Conservation (phyloP, 257 asterid species). For the Solanum infundibuliforme region DNA sequence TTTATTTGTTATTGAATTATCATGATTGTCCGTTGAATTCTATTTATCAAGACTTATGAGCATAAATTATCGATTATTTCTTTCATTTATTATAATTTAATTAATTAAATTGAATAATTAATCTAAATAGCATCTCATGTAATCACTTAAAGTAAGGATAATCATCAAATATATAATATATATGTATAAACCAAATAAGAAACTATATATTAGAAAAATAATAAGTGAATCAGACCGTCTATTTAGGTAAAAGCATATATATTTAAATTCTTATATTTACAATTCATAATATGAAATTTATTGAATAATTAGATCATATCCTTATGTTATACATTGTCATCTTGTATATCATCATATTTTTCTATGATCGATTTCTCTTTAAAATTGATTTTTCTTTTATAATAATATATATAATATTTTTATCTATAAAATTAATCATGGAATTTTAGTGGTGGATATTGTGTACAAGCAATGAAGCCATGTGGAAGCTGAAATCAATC, state of each 20-base stretch:
- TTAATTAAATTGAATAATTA: no score
- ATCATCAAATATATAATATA: no score
- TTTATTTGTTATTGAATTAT: not conserved
- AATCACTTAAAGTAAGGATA: no score
- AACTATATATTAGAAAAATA: no score
- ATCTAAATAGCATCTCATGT: no score
- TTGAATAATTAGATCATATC: not conserved
- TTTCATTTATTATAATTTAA: no score
- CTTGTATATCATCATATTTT: not conserved
- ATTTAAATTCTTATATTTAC: not conserved
- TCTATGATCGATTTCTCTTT: not conserved
- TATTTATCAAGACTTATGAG: not conserved
- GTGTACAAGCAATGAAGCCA: not conserved
- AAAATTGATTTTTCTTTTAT: not conserved
- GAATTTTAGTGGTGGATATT: not conserved
- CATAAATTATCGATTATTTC: not conserved
- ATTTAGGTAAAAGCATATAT: no score
- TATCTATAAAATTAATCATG: not conserved
- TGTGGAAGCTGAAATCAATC: not conserved
- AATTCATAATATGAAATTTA: not conserved
- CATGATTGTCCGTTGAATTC: not conserved
- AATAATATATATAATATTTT: not conserved
- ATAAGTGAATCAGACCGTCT: fast-evolving
- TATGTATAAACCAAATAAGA: no score
- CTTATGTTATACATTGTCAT: not conserved